These are phyloP conservation scores for Phaseolus coccineus DNA, from an alignment of 331 rosid species.

Conservation along the genomic window DNA sequence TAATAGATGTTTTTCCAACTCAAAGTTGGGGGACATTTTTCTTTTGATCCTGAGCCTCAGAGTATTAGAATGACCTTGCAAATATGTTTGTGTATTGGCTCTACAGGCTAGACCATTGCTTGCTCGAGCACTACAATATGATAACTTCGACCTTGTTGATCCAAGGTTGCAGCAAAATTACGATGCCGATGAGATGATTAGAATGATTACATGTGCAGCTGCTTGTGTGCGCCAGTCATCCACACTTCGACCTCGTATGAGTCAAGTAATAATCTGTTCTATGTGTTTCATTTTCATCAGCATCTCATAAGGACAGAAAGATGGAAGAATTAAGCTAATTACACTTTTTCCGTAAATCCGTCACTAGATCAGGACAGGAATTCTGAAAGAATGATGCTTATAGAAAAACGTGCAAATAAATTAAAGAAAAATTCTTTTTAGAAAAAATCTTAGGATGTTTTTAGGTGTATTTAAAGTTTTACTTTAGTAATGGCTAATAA, in stretches of 20 bases:
- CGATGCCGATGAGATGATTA: constrained; percentile 53
- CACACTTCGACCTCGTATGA: constrained; percentile 65
- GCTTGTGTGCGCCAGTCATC: constrained; percentile 70
- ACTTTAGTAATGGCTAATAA: too few relatives aligned
- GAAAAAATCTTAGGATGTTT: too few relatives aligned
- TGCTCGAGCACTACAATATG: constrained; percentile 50
- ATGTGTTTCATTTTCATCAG: background rate
- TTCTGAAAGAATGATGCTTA: background rate
- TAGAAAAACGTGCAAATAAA: background rate
- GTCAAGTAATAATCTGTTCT: constrained; percentile 54
- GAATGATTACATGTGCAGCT: constrained; percentile 68
- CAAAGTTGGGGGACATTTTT: background rate
- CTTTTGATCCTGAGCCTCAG: background rate
- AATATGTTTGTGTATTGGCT: background rate
- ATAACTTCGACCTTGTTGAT: constrained; percentile 55
- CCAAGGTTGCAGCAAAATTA: constrained; percentile 58
- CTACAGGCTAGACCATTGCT: constrained; percentile 71
- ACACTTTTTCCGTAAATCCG: background rate
- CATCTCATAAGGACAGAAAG: background rate
- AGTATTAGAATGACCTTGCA: background rate
- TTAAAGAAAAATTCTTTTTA: background rate
- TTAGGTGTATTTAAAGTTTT: background rate
- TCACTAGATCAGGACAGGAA: background rate
- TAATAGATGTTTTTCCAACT: background rate
- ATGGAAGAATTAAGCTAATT: background rate